A percentile compares a stretch with the other conserved stretches of the same genome.
phyloP scores from a whole-genome alignment of 345 rosid genomes.

The Cardamine occulta region DNA sequence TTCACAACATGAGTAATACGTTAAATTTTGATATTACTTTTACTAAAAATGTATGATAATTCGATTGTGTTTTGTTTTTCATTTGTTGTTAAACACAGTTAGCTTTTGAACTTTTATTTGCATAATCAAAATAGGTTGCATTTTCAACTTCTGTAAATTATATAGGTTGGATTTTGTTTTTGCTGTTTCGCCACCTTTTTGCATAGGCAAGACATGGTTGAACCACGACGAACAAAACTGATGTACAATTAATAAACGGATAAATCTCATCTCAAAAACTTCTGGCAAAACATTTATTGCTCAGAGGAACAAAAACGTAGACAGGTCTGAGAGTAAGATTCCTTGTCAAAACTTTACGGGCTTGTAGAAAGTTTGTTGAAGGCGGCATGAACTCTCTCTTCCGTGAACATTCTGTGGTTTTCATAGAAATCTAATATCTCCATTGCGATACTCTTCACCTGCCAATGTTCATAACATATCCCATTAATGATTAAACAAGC shows the following conservation, averaged over 20 bases:
- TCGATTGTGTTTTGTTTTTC: no score
- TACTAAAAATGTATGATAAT: no score
- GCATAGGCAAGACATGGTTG: slow-evolving; percentile 13
- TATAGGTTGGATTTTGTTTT: no score
- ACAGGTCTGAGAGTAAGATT: background rate
- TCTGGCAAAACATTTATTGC: background rate
- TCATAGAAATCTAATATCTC: slow-evolving; percentile 64
- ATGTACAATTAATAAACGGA: slow-evolving; percentile 9
- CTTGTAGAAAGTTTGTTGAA: slow-evolving; percentile 68
- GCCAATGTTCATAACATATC: slow-evolving; percentile 24
- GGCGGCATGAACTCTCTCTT: slow-evolving; percentile 47
- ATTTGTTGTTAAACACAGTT: no score
- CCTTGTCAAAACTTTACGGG: slow-evolving; percentile 41
- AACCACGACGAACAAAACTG: slow-evolving; percentile 10
- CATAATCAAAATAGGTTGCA: background rate
- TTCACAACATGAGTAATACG: no score
- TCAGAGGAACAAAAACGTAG: slow-evolving; percentile 3
- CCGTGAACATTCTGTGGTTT: slow-evolving; percentile 48
- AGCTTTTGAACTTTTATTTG: no score
- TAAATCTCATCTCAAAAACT: slow-evolving; percentile 2
- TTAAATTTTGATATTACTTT: no score
- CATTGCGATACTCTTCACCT: slow-evolving; percentile 62
- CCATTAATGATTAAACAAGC: background rate
- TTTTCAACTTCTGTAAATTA: no score
- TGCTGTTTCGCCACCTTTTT: background rate